phyloP scores from a whole-genome alignment of 768 basidiomycete genomes.

The Thelephora aurantiotincta region DNA sequence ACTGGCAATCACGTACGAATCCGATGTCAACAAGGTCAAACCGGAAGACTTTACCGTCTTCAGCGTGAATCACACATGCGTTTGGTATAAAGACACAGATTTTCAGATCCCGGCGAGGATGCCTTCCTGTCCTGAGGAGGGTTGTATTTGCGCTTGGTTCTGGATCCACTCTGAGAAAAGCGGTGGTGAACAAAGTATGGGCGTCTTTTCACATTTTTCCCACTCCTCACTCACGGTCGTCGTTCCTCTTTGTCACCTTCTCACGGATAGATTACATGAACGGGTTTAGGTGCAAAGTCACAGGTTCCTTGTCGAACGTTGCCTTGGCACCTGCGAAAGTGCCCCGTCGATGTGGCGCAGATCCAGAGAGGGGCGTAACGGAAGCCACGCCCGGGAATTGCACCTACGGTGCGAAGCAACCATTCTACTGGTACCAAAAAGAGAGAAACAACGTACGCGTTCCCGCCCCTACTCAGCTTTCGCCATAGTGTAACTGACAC shows the following conservation, averaged over 20 bases:
- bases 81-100: conserved; percentile 55
- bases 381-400: conserved; percentile 42
- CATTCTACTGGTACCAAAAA: conserved; percentile 55
- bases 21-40: conserved; percentile 35
- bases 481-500: not conserved
- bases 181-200: conserved; percentile 50
- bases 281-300: conserved; percentile 54
- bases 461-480: not conserved
- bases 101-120: conserved; percentile 53
- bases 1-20: conserved; percentile 65
- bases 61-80: conserved; percentile 63
- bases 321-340: conserved; percentile 40
- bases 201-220: not conserved
- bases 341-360: conserved; percentile 52
- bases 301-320: conserved; percentile 33
- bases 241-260: too few relatives aligned
- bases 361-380: conserved; percentile 30
- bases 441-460: conserved; percentile 45
- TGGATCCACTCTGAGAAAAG: conserved; percentile 55
- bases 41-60: conserved; percentile 64
- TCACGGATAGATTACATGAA: conserved; percentile 52
- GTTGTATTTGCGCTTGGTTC: conserved; percentile 60
- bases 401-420: conserved; percentile 59
- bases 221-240: not conserved
- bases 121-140: conserved; percentile 51